Evolutionary conservation across 768 basidiomycete species (phyloP), one percentile per base, ranked within the genome.

Genomic region (Lyophyllum decastes): DNA sequence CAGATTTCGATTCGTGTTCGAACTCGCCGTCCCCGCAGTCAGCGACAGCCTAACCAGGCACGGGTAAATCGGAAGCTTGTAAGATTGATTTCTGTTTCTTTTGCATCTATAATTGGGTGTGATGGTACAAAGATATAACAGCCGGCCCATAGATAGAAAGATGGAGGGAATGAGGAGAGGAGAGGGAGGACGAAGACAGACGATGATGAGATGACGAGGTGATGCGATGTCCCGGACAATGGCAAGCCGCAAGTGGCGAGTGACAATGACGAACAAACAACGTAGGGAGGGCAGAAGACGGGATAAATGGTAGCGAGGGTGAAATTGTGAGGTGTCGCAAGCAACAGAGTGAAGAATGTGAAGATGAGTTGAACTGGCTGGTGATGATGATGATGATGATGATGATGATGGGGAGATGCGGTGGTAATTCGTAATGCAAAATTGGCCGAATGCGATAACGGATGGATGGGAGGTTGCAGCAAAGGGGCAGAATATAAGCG

Each of bases 121-220:
- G 63, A 54, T 64, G 54, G 38, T 64, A 64, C 62, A 64, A 52
- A 61, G 60, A 64, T 59, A 64, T 61, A 57, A 50, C 21, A 64
- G 51, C 60, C 60, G 33, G 58, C 54, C 63, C 53, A 55, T 64
- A 64, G 57, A 59, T 64, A 64, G 54, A 55, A 21, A 58, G 57
- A 63, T 49, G 56, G 35, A n/a, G n/a, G n/a, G n/a, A n/a, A n/a
- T n/a, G n/a, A n/a, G n/a, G n/a, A n/a, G n/a, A n/a, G 38, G 38
- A 57, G 34, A 17, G 52, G 24, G 49, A 46, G 55, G 24, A 48
- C 41, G 35, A 46, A 52, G 44, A 33, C 19, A 48, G n/a, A n/a
- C n/a, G 30, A 56, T 26, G 43, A 27, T 45, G 30, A 49, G 46
- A 38, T 38, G 35, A 38, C 34, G 49, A 54, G 44, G 25, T 30